These are phyloP conservation scores for Russula emetica DNA, from an alignment of 768 basidiomycete species.

Conservation along the genomic window DNA sequence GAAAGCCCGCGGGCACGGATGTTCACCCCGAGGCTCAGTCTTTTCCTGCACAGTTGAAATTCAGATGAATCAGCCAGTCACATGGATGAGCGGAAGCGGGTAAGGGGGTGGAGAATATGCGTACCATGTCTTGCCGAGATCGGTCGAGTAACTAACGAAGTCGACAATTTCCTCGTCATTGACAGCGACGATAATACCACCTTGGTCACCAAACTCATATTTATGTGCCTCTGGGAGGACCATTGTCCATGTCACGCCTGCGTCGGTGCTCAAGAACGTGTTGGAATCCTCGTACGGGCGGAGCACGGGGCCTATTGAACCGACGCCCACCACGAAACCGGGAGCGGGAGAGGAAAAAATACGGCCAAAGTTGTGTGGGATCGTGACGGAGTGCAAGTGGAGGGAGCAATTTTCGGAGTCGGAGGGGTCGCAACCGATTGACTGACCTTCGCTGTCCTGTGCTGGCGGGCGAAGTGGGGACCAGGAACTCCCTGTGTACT, in stretches of 20 bases:
- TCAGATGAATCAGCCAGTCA: neutral
- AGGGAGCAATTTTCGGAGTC: constrained; percentile 67
- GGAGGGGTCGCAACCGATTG: constrained; percentile 56
- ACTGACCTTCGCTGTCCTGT: constrained; percentile 54
- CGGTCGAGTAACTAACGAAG: constrained; percentile 68
- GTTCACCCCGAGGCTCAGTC: constrained; percentile 62
- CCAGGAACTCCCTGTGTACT: constrained; percentile 64
- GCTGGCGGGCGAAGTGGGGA: constrained; percentile 53
- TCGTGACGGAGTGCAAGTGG: constrained; percentile 90
- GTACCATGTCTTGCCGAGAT: constrained; percentile 81
- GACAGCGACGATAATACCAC: constrained; percentile 71
- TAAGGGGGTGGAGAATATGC: constrained; percentile 30
- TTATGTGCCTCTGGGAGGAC: constrained; percentile 72
- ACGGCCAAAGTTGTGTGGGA: constrained; percentile 89
- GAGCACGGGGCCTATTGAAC: constrained; percentile 69
- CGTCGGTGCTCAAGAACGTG: constrained; percentile 90
- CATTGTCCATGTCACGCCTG: constrained; percentile 84
- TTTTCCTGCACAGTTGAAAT: constrained; percentile 47
- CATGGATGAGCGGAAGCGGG: neutral
- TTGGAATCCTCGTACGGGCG: constrained; percentile 79
- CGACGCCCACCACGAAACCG: constrained; percentile 95
- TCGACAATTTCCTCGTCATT: constrained; percentile 81
- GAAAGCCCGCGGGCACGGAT: constrained; percentile 74
- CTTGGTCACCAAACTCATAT: constrained; percentile 94
- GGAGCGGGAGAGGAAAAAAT: constrained; percentile 95